A percentile compares a stretch with the other conserved stretches of the same genome.
phyloP scores from a whole-genome alignment of 2,329 filamentous ascomycete genomes.

The Coniella lustricola region DNA sequence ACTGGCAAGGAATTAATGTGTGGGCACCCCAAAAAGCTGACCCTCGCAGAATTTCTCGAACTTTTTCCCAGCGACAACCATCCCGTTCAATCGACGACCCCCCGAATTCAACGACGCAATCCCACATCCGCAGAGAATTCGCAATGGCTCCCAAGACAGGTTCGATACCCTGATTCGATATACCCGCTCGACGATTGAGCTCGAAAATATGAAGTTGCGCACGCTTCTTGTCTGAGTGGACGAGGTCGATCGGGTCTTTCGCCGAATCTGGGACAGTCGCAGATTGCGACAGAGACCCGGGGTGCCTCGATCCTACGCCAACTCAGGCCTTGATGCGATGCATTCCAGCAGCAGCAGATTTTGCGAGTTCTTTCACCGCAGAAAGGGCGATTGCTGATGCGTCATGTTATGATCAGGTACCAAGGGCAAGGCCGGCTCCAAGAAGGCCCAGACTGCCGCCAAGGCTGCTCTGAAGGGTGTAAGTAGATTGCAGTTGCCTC shows the following conservation, averaged over 20 bases:
- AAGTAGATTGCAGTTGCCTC: constrained; percentile 39
- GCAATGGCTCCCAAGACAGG: constrained; percentile 17
- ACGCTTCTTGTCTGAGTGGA: constrained; percentile 15
- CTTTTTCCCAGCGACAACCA: constrained; percentile 3
- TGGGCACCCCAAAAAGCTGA: neutral
- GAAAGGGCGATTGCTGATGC: constrained; percentile 67
- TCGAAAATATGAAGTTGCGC: constrained; percentile 18
- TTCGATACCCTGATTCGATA: constrained; percentile 15
- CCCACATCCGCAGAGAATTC: constrained; percentile 15
- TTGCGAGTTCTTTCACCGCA: constrained; percentile 58
- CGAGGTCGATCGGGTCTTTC: constrained; percentile 6
- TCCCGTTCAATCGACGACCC: constrained; percentile 11
- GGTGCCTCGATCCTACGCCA: constrained; percentile 7
- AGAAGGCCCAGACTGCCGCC: constrained; percentile 88
- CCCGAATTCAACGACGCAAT: constrained; percentile 16
- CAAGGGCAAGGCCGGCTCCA: constrained; percentile 55
- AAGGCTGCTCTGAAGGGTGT: constrained; percentile 96
- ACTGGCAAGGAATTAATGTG: neutral
- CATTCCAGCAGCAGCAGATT: constrained; percentile 66
- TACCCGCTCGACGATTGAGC: constrained; percentile 3
- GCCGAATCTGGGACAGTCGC: neutral
- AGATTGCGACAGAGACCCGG: neutral
- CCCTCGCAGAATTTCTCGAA: neutral
- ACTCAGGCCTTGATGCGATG: constrained; percentile 28
- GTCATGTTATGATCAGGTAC: constrained; percentile 45